phyloP scores from a whole-genome alignment of 78 protist species.

The Diacronema lutheri region DNA sequence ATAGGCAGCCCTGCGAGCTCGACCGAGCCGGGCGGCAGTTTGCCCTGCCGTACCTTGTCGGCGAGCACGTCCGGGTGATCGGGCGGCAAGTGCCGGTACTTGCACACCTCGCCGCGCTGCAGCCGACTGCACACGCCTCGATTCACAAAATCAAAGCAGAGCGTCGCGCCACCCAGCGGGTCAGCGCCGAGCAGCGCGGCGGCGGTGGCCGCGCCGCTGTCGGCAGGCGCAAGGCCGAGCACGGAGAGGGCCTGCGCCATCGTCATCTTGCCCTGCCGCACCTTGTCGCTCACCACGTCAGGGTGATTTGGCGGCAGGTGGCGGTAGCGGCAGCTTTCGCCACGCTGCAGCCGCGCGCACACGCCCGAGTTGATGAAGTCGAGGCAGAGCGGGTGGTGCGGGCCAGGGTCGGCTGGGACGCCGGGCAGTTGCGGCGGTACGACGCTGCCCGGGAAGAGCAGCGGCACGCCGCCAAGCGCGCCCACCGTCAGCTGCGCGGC shows the following conservation, averaged over 20 bases:
- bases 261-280: not conserved
- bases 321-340: not conserved
- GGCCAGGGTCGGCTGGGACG: not conserved
- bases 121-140: not conserved
- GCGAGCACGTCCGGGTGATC: not conserved
- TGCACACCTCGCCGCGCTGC: constrained; percentile 1
- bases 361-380: not conserved
- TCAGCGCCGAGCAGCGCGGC: not conserved
- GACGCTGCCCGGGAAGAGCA: too few relatives aligned
- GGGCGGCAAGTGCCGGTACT: constrained; percentile 3
- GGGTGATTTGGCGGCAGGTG: not conserved
- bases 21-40: not conserved
- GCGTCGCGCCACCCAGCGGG: not conserved
- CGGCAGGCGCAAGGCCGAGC: too few relatives aligned
- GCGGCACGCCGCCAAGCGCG: too few relatives aligned
- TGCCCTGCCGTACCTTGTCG: not conserved
- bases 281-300: not conserved
- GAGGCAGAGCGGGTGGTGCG: not conserved
- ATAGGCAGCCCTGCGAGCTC: too few relatives aligned
- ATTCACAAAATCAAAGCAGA: not conserved
- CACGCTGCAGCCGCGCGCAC: not conserved
- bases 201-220: not conserved
- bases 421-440: too few relatives aligned
- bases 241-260: too few relatives aligned
- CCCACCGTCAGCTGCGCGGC: too few relatives aligned